phyloP scores from a whole-genome alignment of 495 filamentous ascomycete genomes.

The Penicillium longicatenatum region DNA sequence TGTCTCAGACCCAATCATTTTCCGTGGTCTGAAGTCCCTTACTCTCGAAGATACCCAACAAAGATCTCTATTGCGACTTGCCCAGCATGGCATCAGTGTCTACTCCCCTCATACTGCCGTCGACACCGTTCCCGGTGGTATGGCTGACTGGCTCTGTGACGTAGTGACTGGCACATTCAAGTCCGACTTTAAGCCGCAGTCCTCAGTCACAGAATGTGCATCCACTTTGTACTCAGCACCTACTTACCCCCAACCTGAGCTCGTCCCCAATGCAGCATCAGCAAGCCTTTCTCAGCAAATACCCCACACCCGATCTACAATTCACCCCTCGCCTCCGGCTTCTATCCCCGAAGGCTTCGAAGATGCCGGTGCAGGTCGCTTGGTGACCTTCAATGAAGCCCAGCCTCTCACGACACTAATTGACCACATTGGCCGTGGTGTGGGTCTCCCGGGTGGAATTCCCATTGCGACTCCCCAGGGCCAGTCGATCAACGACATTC shows the following conservation, averaged over 20 bases:
- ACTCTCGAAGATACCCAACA: constrained; percentile 86
- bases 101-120: constrained; percentile 95
- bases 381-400: constrained; percentile 61
- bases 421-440: constrained; percentile 57
- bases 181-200: constrained; percentile 9
- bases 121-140: constrained; percentile 81
- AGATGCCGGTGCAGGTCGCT: constrained; percentile 75
- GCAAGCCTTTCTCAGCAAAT: constrained; percentile 41
- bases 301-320: constrained; percentile 53
- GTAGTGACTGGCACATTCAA: constrained; percentile 63
- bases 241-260: constrained; percentile 38
- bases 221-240: constrained; percentile 44
- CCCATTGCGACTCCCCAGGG: constrained; percentile 69
- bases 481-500: constrained; percentile 50
- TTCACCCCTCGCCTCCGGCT: constrained; percentile 48
- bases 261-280: constrained; percentile 21
- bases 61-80: constrained; percentile 75
- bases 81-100: constrained; percentile 88
- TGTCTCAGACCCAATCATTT: constrained; percentile 86
- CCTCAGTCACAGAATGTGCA: constrained; percentile 18
- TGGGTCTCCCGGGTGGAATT: constrained; percentile 67
- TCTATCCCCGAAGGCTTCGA: constrained; percentile 57
- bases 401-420: constrained; percentile 63
- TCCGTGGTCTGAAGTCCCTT: constrained; percentile 83
- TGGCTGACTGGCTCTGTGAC: constrained; percentile 95